Evolutionary conservation across 345 rosid species (phyloP).

Genomic region (Kandelia obovata): DNA sequence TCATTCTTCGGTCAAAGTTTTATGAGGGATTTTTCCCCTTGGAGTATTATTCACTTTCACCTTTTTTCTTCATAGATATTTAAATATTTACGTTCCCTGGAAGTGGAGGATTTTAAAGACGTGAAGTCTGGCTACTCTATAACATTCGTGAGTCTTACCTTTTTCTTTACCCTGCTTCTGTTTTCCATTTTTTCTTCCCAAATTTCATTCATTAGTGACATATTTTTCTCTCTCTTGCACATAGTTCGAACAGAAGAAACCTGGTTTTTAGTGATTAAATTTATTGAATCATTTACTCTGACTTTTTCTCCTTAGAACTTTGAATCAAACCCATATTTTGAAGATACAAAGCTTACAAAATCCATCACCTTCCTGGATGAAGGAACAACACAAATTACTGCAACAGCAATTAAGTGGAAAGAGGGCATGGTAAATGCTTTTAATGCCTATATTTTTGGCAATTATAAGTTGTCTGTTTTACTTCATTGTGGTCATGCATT

Average conservation of each 20-base stretch:
- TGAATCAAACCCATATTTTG: constrained; percentile 74
- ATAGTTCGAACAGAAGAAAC: neutral
- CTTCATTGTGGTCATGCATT: neutral
- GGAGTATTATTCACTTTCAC: neutral
- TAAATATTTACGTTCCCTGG: constrained; percentile 60
- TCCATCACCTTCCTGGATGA: constrained; percentile 80
- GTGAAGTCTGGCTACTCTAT: constrained; percentile 89
- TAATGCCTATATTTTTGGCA: neutral
- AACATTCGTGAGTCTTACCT: constrained; percentile 58
- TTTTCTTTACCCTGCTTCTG: neutral
- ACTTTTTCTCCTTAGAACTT: constrained; percentile 50
- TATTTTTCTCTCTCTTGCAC: constrained; percentile 1
- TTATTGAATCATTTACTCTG: neutral
- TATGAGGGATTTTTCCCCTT: neutral
- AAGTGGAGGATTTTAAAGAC: constrained; percentile 87
- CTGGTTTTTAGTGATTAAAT: neutral
- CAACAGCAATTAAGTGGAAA: constrained; percentile 86
- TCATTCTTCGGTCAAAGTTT: neutral
- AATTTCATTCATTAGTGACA: neutral
- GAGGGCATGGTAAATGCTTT: constrained; percentile 63
- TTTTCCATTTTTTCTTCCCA: neutral
- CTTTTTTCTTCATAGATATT: constrained; percentile 47
- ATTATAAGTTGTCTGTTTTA: constrained; percentile 2
- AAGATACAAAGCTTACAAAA: constrained; percentile 74
- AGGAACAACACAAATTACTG: constrained; percentile 68